A percentile compares a stretch with the other conserved stretches of the same genome.
phyloP scores from a whole-genome alignment of 2,329 filamentous ascomycete genomes.

The Xylaria digitata region DNA sequence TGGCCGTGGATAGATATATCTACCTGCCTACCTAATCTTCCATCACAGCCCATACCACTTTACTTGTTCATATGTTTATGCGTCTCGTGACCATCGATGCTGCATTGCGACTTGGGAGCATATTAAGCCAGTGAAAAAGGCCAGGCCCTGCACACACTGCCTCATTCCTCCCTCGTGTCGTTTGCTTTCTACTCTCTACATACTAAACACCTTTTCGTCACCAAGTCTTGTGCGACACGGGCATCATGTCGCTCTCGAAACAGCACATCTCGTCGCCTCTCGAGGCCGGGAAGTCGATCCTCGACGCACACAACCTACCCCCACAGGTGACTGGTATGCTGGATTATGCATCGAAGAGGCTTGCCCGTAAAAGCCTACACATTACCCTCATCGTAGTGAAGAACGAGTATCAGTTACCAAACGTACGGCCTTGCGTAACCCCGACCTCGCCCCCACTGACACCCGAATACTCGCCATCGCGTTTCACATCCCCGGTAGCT shows the following conservation, averaged over 20 bases:
- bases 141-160: conserved; percentile 35
- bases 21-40: conserved; percentile 28
- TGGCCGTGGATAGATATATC: conserved; percentile 34
- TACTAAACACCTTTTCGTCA: conserved; percentile 12
- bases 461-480: conserved; percentile 49
- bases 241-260: conserved; percentile 60
- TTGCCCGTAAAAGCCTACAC: conserved; percentile 66
- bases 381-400: conserved; percentile 69
- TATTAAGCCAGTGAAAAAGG: conserved; percentile 10
- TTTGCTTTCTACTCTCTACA: neutral
- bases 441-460: conserved; percentile 48
- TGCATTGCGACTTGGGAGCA: conserved; percentile 12
- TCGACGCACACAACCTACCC: conserved; percentile 69
- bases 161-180: conserved; percentile 10
- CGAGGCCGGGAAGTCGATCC: conserved; percentile 70
- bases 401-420: conserved; percentile 66
- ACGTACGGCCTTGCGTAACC: conserved; percentile 50
- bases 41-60: conserved; percentile 8
- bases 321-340: conserved; percentile 65
- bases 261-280: conserved; percentile 70
- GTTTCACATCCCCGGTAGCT: conserved; percentile 49
- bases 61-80: conserved; percentile 8
- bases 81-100: conserved; percentile 6
- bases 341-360: conserved; percentile 67
- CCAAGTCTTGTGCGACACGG: conserved; percentile 18